phyloP scores from a whole-genome alignment of 2,329 filamentous ascomycete genomes.

The Epichloe coenophiala region DNA sequence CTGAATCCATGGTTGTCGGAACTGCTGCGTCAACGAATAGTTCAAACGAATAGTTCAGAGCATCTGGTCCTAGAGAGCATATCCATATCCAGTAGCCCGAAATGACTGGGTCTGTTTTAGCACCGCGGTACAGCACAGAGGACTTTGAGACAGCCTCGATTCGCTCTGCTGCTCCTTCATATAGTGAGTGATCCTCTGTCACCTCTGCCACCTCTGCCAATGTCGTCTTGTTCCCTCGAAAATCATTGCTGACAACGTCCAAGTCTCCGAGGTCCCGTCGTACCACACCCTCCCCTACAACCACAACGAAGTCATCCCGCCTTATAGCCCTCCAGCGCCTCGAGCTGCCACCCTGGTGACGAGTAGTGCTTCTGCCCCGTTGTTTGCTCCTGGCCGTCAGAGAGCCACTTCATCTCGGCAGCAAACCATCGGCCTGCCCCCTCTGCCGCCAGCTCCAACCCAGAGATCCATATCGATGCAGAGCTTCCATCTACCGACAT shows the following conservation, averaged over 20 bases:
- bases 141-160: conserved; percentile 57
- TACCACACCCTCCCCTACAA: conserved; percentile 44
- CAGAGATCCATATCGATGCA: conserved; percentile 29
- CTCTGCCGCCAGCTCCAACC: conserved; percentile 29
- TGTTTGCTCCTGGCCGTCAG: conserved; percentile 5
- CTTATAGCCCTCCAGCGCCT: conserved; percentile 29
- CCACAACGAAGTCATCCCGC: conserved; percentile 30
- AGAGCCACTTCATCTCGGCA: conserved; percentile 16
- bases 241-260: background rate
- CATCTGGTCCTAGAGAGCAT: background rate
- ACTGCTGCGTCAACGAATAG: background rate
- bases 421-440: conserved; percentile 34
- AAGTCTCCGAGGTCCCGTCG: conserved; percentile 51
- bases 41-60: too few species aligned
- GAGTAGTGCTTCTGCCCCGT: conserved; percentile 2
- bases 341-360: conserved; percentile 2
- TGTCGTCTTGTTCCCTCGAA: background rate
- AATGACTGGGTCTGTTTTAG: conserved; percentile 19
- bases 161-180: conserved; percentile 56
- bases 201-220: background rate
- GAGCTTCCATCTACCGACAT: conserved; percentile 44
- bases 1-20: background rate
- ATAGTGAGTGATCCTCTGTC: conserved; percentile 31
- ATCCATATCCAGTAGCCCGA: conserved; percentile 7
- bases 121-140: conserved; percentile 27